Base-by-base conservation (phyloP, 1,284 basidiomycete species). In the Boletus sp. region DNA sequence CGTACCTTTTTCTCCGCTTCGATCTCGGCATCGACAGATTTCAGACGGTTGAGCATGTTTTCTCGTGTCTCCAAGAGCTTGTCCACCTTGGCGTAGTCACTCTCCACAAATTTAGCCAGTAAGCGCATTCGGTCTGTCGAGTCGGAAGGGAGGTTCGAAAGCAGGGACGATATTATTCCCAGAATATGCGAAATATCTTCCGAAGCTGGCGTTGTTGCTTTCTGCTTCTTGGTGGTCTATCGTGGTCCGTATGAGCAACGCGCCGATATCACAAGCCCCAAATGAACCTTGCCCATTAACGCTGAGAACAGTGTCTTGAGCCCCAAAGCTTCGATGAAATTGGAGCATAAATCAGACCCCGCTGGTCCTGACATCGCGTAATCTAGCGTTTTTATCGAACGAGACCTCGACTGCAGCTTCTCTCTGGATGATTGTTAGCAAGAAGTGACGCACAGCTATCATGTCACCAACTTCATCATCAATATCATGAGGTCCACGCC, bases 401-500 rank as follows among this genome's bases (percentile, higher is more conserved):
- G 74, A 10, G 84, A 86, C 42, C 84, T 81, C 1, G 91, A 81
- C 49, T 89, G 77, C 56, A 79, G 78, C 65, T 93, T 96, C 56
- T 91, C 88, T 66, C 91, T 94, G 41, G 44, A 46, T 22, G 48
- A 56, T 35, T 53, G 44, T 50, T 30, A 57, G 49, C 32, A n/a
- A 50, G 41, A 22, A 44, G 39, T 3, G 41, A 23, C 4, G 10
- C 19, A 4, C 35, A 19, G 32, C 26, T 2, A 47, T 35, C 35
- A 41, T 44, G 57, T 22, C 23, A 69, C 82, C 39, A 57, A 94
- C 90, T 88, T 94, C 83, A 98, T 90, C 75, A 98, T 88, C 51
- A 98, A 74, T 17, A 96, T 80, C 94, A 99, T 97, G 20, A 99
- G 76, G 60, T 99, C 96, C 10, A 94, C 82, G 1, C 96, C 96